These are phyloP conservation scores for Bipolaris bicolor DNA, from an alignment of 2,329 filamentous ascomycete genomes.

Conservation along the genomic window DNA sequence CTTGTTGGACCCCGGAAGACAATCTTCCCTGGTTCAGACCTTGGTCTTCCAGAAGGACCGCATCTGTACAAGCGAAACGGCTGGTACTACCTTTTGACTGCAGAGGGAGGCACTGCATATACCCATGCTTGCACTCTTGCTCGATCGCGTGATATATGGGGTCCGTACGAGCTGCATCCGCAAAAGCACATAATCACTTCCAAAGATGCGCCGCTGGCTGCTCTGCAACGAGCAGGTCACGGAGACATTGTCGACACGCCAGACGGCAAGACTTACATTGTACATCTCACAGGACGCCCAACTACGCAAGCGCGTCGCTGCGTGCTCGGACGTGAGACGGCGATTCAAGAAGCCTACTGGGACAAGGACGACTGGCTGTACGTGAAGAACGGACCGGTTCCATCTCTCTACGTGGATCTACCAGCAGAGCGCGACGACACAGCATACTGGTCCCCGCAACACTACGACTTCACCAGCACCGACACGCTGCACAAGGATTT, in stretches of 20 bases:
- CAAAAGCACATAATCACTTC: slow-evolving; percentile 53
- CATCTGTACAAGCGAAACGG: slow-evolving; percentile 47
- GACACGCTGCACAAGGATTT: slow-evolving; percentile 60
- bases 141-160: slow-evolving; percentile 48
- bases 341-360: slow-evolving; percentile 66
- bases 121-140: slow-evolving; percentile 50
- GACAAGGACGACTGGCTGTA: slow-evolving; percentile 67
- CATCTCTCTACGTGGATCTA: slow-evolving; percentile 51
- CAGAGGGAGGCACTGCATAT: slow-evolving; percentile 50
- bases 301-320: slow-evolving; percentile 42
- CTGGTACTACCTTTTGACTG: slow-evolving; percentile 47
- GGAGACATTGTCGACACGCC: slow-evolving; percentile 47
- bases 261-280: slow-evolving; percentile 43
- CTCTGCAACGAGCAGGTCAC: slow-evolving; percentile 46
- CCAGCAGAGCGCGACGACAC: slow-evolving; percentile 38
- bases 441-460: slow-evolving; percentile 52
- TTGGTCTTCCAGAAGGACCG: slow-evolving; percentile 51
- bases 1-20: slow-evolving; percentile 63
- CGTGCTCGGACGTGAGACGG: slow-evolving; percentile 45
- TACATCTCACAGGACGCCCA: slow-evolving; percentile 45
- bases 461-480: slow-evolving; percentile 55
- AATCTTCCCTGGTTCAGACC: slow-evolving; percentile 60
- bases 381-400: slow-evolving; percentile 60
- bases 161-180: slow-evolving; percentile 51
- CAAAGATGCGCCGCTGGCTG: slow-evolving; percentile 41